These are phyloP conservation scores for Penicillium frequentans DNA, from an alignment of 2,329 filamentous ascomycete species.

Conservation along the genomic window DNA sequence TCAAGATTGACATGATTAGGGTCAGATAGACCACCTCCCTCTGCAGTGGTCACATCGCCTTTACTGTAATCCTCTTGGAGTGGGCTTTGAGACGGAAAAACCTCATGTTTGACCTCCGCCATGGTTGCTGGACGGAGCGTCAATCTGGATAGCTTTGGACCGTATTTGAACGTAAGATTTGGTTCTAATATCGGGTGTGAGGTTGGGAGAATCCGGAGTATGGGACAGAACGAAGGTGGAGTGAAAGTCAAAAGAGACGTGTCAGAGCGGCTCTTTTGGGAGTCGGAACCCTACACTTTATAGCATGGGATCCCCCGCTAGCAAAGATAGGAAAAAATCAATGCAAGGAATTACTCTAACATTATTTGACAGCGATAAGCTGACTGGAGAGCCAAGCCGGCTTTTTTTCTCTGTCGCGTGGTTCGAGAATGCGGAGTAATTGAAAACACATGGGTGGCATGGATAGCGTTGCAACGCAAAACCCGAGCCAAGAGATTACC, in stretches of 20 bases:
- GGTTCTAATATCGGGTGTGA: no score
- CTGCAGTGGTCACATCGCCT: slow-evolving; percentile 15
- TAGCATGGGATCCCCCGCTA: not conserved
- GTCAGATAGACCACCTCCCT: slow-evolving; percentile 26
- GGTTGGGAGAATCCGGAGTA: no score
- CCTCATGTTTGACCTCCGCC: slow-evolving; percentile 19
- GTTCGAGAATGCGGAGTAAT: not conserved
- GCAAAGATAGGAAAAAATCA: not conserved
- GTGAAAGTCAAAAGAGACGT: not conserved
- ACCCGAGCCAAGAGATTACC: slow-evolving; percentile 1
- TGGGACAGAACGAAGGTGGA: not conserved
- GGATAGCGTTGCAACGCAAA: not conserved
- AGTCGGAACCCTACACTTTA: not conserved
- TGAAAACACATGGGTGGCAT: not conserved
- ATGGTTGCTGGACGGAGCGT: not conserved
- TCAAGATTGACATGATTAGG: slow-evolving; percentile 37
- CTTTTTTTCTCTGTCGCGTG: not conserved
- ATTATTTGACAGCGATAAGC: not conserved
- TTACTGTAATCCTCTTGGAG: slow-evolving; percentile 19
- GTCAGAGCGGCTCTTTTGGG: not conserved
- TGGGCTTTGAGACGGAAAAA: slow-evolving; percentile 16
- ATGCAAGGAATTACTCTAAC: not conserved
- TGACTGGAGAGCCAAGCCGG: slow-evolving; percentile 8
- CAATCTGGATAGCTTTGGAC: not conserved
- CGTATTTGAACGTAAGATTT: no score